Conservation (phyloP, 1,284 basidiomycete genomes). For the Fomitopsis schrenkii region DNA sequence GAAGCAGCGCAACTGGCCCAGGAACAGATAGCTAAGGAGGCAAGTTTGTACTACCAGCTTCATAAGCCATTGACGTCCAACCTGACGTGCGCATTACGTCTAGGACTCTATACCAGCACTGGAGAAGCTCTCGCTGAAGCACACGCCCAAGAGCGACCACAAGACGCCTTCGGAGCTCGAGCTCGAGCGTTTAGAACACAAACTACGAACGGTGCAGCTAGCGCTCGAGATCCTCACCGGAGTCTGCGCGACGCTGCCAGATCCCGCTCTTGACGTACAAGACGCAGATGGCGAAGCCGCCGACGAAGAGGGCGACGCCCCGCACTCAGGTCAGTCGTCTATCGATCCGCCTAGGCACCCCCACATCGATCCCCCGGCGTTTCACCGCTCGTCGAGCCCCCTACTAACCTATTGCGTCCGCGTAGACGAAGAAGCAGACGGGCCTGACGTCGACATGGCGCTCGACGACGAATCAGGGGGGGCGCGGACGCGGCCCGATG, state of each 20-base stretch:
- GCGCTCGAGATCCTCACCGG: conserved; percentile 85
- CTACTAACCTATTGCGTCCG: not conserved
- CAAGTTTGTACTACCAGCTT: conserved; percentile 24
- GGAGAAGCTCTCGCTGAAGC: conserved; percentile 55
- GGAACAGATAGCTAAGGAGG: conserved; percentile 52
- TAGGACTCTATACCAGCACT: conserved; percentile 47
- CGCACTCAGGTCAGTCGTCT: conserved; percentile 11
- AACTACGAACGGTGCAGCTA: conserved; percentile 70
- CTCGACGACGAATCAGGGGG: conserved; percentile 23
- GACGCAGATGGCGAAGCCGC: conserved; percentile 31
- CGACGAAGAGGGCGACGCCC: conserved; percentile 33
- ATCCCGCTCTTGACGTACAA: conserved; percentile 45
- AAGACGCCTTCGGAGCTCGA: conserved; percentile 63
- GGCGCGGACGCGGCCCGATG: conserved; percentile 16
- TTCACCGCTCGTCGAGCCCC: not conserved
- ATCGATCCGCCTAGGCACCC: not conserved
- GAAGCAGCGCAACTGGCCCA: conserved; percentile 50
- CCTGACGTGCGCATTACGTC: conserved; percentile 5
- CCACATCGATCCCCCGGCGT: not conserved
- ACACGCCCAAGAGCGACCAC: conserved; percentile 68
- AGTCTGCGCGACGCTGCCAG: conserved; percentile 83
- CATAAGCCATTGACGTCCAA: not conserved
- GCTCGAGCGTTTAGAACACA: conserved; percentile 72
- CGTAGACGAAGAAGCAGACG: conserved; percentile 33
- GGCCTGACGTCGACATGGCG: conserved; percentile 31